Percentiles rank a stretch among this genome's conserved stretches.
Evolutionary conservation across 2,329 filamentous ascomycete genomes (phyloP).

Genomic region (Cercospora sojina): DNA sequence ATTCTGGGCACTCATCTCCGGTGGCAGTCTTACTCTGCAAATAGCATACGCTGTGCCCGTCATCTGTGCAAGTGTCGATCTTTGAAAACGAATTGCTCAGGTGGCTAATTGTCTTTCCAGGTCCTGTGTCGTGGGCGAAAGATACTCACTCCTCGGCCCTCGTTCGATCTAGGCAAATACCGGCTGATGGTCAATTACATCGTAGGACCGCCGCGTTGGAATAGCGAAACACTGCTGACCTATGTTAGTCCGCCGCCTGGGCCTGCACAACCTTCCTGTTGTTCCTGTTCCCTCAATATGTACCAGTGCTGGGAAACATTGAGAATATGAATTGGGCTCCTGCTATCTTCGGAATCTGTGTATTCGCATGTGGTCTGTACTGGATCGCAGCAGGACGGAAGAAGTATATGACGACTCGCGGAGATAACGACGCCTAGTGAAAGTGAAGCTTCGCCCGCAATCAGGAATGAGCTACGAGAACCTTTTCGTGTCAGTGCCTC

Average conservation of each 20-base stretch:
- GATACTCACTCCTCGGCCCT: background rate
- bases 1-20: background rate
- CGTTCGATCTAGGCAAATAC: background rate
- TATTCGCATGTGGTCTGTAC: constrained; percentile 3
- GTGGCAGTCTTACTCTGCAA: background rate
- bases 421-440: background rate
- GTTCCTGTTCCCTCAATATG: constrained; percentile 11
- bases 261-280: constrained; percentile 1
- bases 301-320: constrained; percentile 8
- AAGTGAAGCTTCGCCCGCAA: background rate
- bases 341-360: constrained; percentile 7
- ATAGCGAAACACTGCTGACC: background rate
- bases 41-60: background rate
- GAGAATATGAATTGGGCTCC: constrained; percentile 14
- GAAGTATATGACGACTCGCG: background rate
- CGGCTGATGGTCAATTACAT: background rate
- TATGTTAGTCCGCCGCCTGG: background rate
- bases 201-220: background rate
- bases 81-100: background rate
- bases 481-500: background rate
- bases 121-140: background rate
- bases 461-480: background rate
- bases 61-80: background rate
- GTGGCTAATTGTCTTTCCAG: background rate
- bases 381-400: background rate